A percentile compares a stretch with the other conserved stretches of the same genome.
Evolutionary conservation across 306 rosid species (phyloP).

Genomic region (Bauhinia variegata): DNA sequence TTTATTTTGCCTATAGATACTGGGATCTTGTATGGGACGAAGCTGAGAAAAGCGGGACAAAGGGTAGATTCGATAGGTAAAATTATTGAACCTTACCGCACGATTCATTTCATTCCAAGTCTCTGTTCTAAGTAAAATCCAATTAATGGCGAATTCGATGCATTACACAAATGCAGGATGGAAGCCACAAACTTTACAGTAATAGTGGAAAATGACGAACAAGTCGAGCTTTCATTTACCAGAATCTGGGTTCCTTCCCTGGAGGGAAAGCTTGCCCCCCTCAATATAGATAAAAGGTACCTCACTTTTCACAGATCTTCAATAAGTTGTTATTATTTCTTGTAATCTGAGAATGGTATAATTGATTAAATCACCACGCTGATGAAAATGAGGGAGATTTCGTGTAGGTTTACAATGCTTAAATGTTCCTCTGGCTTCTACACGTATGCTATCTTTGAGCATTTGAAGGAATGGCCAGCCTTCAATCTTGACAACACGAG

Average conservation of each 20-base stretch:
- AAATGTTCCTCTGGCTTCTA: conserved; percentile 75
- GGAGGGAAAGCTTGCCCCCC: conserved; percentile 67
- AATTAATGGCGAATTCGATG: background rate
- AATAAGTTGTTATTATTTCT: too few species aligned
- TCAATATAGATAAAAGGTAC: conserved; percentile 88
- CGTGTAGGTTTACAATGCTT: conserved; percentile 64
- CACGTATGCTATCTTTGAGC: conserved; percentile 72
- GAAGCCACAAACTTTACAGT: conserved; percentile 50
- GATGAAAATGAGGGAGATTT: background rate
- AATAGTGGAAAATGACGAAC: conserved; percentile 72
- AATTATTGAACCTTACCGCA: background rate
- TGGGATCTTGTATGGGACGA: conserved; percentile 58
- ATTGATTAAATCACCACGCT: background rate
- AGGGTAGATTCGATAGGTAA: conserved; percentile 50
- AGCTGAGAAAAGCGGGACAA: conserved; percentile 37
- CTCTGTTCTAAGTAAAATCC: background rate
- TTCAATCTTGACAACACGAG: conserved; percentile 72
- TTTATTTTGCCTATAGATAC: conserved; percentile 32
- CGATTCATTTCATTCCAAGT: background rate
- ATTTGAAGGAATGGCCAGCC: conserved; percentile 77
- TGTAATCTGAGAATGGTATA: too few species aligned
- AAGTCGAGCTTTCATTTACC: conserved; percentile 76
- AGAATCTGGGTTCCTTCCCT: conserved; percentile 79
- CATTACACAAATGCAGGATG: conserved; percentile 22
- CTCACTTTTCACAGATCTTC: background rate